Evolutionary conservation across 306 rosid genomes (phyloP), one percentile per base, ranked within the genome.

Genomic region (Dalbergia cochinchinensis): DNA sequence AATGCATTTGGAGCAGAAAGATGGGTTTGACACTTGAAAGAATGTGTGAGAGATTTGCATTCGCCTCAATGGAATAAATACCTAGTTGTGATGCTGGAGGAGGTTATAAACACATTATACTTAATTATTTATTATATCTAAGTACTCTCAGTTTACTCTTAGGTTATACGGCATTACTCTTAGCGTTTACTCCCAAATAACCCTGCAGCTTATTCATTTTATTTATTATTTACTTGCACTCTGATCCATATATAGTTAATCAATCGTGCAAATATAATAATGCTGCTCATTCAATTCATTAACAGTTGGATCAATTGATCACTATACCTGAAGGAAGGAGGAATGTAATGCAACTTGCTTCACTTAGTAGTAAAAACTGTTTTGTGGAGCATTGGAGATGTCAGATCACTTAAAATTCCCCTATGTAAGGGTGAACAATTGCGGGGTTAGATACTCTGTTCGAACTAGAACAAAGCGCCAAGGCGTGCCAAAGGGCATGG

Each of bases 11-110:
- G 97, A 60, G 97, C 97, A 12, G 81, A 86, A 42, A 84, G 94
- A 74, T 94, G 97, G 98, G 18, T 92, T 50, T 53, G 57, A 74
- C 92, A 44, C 92, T 94, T 2, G 76, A 91, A 76, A 91, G 94
- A 81, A 94, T 86, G 90, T 87, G 91, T 44, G 90, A 91, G 54
- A 87, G 97, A 81, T 50, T 81, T 48, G 39, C 58, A 45, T 63
- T n/a, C 68, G 59, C 79, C 72, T 66, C 76, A 20, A 18, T 71
- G 16, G 63, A 65, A 5, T 59, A 14, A 18, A 34, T 77, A 18
- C 71, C 90, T 4, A 13, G 8, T 69, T 7, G 33, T 57, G 88
- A 87, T 8, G 33, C 34, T 63, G 81, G 65, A 59, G 84, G 86
- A 82, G 92, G 91, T 86, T 26, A 26, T 3, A n/a, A n/a, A 26